phyloP scores from a whole-genome alignment of 2,329 filamentous ascomycete genomes.

The Zalaria sp. region DNA sequence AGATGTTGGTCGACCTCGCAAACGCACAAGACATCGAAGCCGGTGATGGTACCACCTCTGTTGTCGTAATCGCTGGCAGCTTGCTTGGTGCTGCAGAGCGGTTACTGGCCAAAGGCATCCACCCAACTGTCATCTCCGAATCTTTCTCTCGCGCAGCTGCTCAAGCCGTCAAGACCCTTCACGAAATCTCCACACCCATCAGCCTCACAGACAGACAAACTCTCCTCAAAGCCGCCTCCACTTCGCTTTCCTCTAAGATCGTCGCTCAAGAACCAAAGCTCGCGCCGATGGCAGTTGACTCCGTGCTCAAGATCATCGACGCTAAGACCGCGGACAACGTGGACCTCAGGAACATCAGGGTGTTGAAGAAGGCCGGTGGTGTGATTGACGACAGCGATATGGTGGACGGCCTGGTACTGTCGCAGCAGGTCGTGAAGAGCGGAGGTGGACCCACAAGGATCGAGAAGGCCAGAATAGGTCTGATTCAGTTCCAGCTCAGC shows the following conservation, averaged over 20 bases:
- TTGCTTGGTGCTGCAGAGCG: slow-evolving; percentile 86
- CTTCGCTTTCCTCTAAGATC: slow-evolving; percentile 95
- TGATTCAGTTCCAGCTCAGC: slow-evolving; percentile 98
- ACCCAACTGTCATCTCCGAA: slow-evolving; percentile 95
- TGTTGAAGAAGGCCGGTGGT: slow-evolving; percentile 93
- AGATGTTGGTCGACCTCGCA: slow-evolving; percentile 96
- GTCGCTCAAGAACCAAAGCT: slow-evolving; percentile 95
- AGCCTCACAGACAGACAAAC: slow-evolving; percentile 75
- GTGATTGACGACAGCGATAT: slow-evolving; percentile 98
- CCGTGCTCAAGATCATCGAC: slow-evolving; percentile 91
- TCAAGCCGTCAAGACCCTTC: slow-evolving; percentile 76
- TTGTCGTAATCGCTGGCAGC: slow-evolving; percentile 94
- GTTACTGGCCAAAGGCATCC: slow-evolving; percentile 79
- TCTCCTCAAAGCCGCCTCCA: slow-evolving; percentile 91
- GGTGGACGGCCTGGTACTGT: slow-evolving; percentile 84
- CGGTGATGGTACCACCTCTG: slow-evolving; percentile 94
- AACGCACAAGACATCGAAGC: slow-evolving; percentile 97
- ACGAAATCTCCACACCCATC: slow-evolving; percentile 92
- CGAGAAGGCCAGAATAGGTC: slow-evolving; percentile 92
- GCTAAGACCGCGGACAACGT: slow-evolving; percentile 92
- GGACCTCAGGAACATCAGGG: slow-evolving; percentile 88
- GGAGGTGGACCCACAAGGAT: slow-evolving; percentile 81
- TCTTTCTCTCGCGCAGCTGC: slow-evolving; percentile 89
- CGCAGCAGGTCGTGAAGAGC: slow-evolving; percentile 86
- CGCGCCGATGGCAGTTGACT: slow-evolving; percentile 96